phyloP scores from a whole-genome alignment of 2,329 filamentous ascomycete genomes.

The Hypoxylon rubiginosum region DNA sequence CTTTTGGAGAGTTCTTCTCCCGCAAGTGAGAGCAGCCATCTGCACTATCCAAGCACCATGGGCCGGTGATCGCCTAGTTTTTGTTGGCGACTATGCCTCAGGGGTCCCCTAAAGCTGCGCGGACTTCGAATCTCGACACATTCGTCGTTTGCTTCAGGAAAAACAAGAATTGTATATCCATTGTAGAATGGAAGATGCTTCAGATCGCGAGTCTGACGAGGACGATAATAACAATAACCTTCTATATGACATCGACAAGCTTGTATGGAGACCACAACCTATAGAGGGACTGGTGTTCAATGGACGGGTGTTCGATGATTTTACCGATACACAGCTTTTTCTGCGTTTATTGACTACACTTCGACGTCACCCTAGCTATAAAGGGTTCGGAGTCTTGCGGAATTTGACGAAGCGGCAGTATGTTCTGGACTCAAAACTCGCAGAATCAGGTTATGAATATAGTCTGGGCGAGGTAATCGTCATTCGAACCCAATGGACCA shows the following conservation, averaged over 20 bases:
- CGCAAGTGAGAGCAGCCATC: neutral
- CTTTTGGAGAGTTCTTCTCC: constrained; percentile 13
- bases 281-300: neutral
- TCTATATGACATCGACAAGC: neutral
- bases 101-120: constrained; percentile 1
- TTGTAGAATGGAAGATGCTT: too few relatives aligned
- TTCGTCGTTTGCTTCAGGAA: too few relatives aligned
- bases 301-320: neutral
- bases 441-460: neutral
- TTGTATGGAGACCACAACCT: neutral
- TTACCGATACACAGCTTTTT: neutral
- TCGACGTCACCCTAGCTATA: constrained; percentile 2
- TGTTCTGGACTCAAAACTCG: constrained; percentile 10
- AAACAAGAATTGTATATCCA: too few relatives aligned
- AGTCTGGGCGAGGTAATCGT: constrained; percentile 5
- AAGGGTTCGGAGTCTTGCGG: constrained; percentile 2
- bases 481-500: constrained; percentile 2
- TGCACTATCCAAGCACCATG: constrained; percentile 6
- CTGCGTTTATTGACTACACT: constrained; percentile 4
- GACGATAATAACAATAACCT: neutral
- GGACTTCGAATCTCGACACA: neutral
- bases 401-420: constrained; percentile 13
- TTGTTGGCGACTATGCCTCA: neutral
- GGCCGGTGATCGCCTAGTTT: constrained; percentile 11
- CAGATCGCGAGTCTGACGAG: too few relatives aligned